Conservation (phyloP, 768 basidiomycete species). For the Lyophyllum semitale region DNA sequence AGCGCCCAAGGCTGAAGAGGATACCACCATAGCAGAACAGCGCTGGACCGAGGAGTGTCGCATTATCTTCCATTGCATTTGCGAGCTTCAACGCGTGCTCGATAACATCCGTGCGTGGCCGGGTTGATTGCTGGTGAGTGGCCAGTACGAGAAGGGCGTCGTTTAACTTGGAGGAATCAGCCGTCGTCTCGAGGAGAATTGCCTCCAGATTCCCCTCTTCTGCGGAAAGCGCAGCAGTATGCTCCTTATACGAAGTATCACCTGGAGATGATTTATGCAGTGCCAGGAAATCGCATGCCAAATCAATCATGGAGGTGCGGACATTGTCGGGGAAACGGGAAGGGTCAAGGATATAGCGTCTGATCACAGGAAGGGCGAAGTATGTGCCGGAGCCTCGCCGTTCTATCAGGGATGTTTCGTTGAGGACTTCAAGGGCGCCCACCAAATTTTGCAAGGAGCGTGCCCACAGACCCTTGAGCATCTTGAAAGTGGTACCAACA, state of each 20-base stretch:
- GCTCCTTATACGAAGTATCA: slow-evolving; percentile 7
- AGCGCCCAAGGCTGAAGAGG: background rate
- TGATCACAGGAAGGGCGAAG: slow-evolving; percentile 21
- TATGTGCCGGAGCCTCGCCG: background rate
- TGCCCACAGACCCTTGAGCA: slow-evolving; percentile 13
- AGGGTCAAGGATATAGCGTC: slow-evolving; percentile 16
- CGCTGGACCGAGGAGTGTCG: background rate
- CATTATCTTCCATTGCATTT: background rate
- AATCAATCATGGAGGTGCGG: slow-evolving; percentile 8
- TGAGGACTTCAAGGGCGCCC: slow-evolving; percentile 8
- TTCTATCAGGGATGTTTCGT: slow-evolving; percentile 2
- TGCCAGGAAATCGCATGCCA: slow-evolving; percentile 13
- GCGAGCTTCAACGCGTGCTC: background rate
- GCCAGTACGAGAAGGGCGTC: background rate
- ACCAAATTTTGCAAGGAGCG: background rate
- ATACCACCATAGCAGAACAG: background rate
- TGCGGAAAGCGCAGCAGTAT: background rate
- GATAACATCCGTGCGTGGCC: background rate
- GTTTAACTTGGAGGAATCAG: background rate
- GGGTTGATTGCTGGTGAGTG: background rate
- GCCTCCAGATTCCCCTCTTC: background rate
- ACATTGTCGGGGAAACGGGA: slow-evolving; percentile 5
- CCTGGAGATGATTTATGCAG: slow-evolving; percentile 10
- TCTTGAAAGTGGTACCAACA: slow-evolving; percentile 15
- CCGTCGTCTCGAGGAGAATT: background rate